Percentiles rank a stretch among this genome's conserved stretches.
Evolutionary conservation across 1,139 yeast species (phyloP).

Genomic region (Yamadazyma jaroonii): DNA sequence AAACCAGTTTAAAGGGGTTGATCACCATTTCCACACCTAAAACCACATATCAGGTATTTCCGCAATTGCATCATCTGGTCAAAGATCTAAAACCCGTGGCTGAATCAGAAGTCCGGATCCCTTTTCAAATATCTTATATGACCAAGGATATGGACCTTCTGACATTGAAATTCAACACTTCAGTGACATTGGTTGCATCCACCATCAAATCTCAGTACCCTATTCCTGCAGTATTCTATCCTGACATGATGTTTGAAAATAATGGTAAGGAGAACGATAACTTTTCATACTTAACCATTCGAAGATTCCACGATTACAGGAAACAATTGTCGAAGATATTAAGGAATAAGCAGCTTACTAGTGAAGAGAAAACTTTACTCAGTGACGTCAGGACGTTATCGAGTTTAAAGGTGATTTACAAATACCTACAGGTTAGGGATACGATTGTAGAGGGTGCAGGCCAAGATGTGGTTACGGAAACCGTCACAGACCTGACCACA

Average conservation of each 20-base stretch:
- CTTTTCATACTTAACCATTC: conserved; percentile 30
- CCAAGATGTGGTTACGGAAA: too few relatives aligned
- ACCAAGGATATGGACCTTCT: conserved; percentile 7
- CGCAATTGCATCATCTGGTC: conserved; percentile 8
- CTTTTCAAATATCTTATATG: conserved; percentile 26
- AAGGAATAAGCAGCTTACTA: conserved; percentile 23
- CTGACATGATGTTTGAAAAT: conserved; percentile 37
- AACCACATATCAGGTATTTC: conserved; percentile 20
- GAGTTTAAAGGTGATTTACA: conserved; percentile 27
- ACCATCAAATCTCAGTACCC: conserved; percentile 35
- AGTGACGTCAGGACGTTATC: conserved; percentile 32
- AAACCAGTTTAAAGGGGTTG: conserved; percentile 32
- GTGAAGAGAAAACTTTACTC: conserved; percentile 34
- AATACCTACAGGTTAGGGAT: conserved; percentile 18
- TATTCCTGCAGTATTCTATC: conserved; percentile 36
- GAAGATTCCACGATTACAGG: conserved; percentile 32
- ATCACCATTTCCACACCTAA: conserved; percentile 33
- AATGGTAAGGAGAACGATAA: conserved; percentile 27
- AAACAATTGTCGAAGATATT: conserved; percentile 26
- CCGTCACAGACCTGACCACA: too few relatives aligned
- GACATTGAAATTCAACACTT: conserved; percentile 19
- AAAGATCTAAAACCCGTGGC: conserved; percentile 10
- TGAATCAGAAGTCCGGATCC: conserved; percentile 20
- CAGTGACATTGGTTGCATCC: conserved; percentile 31
- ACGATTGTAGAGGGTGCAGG: conserved; percentile 6